Evolutionary conservation across 2,329 filamentous ascomycete species (phyloP).

Genomic region (Lachnellula subtilissima): DNA sequence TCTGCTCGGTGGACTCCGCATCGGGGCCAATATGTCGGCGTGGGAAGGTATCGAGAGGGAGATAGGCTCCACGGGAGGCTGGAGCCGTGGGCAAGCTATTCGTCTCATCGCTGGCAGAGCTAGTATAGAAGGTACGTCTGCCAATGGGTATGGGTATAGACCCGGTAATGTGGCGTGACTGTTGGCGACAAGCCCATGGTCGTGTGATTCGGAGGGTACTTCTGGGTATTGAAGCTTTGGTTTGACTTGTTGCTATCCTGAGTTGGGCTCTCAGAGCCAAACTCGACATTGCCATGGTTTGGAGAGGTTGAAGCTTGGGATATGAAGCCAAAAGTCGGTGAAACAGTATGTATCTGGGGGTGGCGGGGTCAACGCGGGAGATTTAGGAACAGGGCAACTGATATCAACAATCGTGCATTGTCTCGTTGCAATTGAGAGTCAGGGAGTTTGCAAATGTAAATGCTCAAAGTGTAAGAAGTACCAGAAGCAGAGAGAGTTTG

Average conservation of each 20-base stretch:
- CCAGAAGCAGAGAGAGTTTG: too few relatives aligned
- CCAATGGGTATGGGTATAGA: constrained; percentile 12
- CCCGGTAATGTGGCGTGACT: constrained; percentile 9
- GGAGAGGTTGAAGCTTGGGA: constrained; percentile 3
- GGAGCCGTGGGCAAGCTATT: constrained; percentile 17
- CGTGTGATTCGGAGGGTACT: constrained; percentile 15
- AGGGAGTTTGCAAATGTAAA: too few relatives aligned
- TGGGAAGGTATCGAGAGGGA: constrained; percentile 57
- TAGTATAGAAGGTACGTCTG: constrained; percentile 30
- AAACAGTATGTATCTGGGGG: constrained; percentile 3
- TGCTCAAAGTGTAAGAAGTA: too few relatives aligned
- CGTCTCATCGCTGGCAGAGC: constrained; percentile 27
- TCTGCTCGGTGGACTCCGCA: constrained; percentile 61
- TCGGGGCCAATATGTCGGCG: constrained; percentile 85
- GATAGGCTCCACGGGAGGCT: constrained; percentile 34
- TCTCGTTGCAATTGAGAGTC: neutral
- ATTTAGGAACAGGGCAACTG: constrained; percentile 10
- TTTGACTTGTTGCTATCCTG: constrained; percentile 17
- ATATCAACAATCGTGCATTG: constrained; percentile 9
- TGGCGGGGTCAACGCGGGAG: constrained; percentile 22
- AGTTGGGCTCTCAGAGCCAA: constrained; percentile 23
- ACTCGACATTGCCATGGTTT: constrained; percentile 23
- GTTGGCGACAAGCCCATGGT: constrained; percentile 21
- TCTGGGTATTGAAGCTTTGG: constrained; percentile 11
- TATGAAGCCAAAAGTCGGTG: constrained; percentile 13